Base-by-base conservation (phyloP, 331 rosid genomes). In the Stylosanthes scabra region DNA sequence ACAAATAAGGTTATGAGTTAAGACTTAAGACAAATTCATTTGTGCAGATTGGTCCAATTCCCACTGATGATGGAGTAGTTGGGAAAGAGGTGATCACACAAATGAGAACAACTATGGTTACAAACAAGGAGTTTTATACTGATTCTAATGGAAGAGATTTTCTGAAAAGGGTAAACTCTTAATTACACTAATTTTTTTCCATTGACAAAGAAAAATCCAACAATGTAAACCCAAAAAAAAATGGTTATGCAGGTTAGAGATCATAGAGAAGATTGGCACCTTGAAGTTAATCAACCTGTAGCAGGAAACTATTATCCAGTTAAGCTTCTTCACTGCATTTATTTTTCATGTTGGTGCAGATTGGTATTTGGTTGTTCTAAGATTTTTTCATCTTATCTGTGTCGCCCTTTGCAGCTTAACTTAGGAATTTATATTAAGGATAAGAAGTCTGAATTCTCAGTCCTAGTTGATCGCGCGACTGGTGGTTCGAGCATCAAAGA, bases 271-370 rank as follows among this genome's bases (percentile, higher is more conserved):
- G 97, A 91, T 76, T 91, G 97, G 98, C 84, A 77, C 57, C 96
- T 93, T 71, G 25, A 72, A 11, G 97, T 93, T 69, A 83, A 64
- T 76, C 94, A 93, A 72, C 98, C 96, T 50, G 86, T 85, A 34
- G 94, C 97, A 55, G 98, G 97, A 85, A 93, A 93, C 83, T 93
- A 89, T 70, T 93, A 93, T 71, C 98, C 98, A 4, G 98, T 93
- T 89, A 34, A 89, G 54, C 31, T 58, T 66, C 74, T 60, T 46
- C 6, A 65, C 70, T 74, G 47, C 8, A 5, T 15, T 49, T 34
- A 45, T 57, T 63, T 68, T 29, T 40, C 42, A 11, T 29, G 20
- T 12, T 59, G n/a, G 42, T 59, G 11, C 8, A 29, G 15, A 59
- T 59, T 59, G 40, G 20, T 65, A n/a, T 15, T 15, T 25, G 51